phyloP scores from a whole-genome alignment of 768 basidiomycete species.

The Gymnopilus dilepis region DNA sequence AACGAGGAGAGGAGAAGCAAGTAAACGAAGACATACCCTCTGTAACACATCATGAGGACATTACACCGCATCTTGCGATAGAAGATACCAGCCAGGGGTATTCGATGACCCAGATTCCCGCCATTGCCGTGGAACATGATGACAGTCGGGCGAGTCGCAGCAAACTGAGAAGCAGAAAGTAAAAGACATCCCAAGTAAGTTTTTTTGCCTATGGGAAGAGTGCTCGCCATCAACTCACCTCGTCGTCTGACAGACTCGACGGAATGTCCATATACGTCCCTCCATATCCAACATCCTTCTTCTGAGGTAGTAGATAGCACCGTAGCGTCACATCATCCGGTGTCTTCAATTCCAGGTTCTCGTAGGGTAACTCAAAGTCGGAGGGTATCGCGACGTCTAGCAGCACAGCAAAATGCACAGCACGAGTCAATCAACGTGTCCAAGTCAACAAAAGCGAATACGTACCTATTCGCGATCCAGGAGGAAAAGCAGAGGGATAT shows the following conservation, averaged over 20 bases:
- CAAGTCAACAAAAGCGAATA: not conserved
- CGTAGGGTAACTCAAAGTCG: conserved; percentile 74
- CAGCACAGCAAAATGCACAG: not conserved
- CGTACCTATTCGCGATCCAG: conserved; percentile 79
- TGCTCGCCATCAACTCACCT: conserved; percentile 41
- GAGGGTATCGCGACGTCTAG: conserved; percentile 74
- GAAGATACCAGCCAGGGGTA: conserved; percentile 87
- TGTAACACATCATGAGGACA: conserved; percentile 92
- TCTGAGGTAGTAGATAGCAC: conserved; percentile 79
- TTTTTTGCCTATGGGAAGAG: not conserved
- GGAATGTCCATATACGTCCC: conserved; percentile 25
- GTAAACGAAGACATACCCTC: conserved; percentile 59
- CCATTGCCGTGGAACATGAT: conserved; percentile 95
- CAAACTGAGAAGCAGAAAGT: conserved; percentile 36
- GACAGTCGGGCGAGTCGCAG: conserved; percentile 74
- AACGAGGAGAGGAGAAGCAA: not conserved
- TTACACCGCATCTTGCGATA: conserved; percentile 87
- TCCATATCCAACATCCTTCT: conserved; percentile 42
- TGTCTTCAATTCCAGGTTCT: conserved; percentile 74
- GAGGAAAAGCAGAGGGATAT: conserved; percentile 83
- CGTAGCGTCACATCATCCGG: conserved; percentile 73
- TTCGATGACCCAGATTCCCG: conserved; percentile 86
- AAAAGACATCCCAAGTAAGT: not conserved
- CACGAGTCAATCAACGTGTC: not conserved
- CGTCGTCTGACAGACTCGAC: conserved; percentile 47